Evolutionary conservation across 2,329 filamentous ascomycete species (phyloP).

Genomic region (Ophiosphaerella korrae): DNA sequence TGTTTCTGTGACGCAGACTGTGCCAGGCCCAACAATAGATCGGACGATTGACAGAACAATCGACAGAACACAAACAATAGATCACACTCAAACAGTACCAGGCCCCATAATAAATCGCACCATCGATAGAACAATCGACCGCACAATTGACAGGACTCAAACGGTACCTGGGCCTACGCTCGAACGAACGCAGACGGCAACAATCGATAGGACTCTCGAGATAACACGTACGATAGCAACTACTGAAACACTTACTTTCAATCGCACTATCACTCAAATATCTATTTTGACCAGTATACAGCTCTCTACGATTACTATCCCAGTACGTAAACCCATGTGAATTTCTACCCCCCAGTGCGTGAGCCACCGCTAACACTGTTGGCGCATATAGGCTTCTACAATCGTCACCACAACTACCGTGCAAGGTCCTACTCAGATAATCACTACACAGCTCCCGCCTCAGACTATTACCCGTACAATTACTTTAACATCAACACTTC

Average conservation of each 20-base stretch:
- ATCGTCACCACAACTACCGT: slow-evolving; percentile 23
- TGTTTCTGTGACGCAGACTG: slow-evolving; percentile 11
- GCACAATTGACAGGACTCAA: slow-evolving; percentile 8
- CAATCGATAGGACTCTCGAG: not conserved
- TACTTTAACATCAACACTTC: slow-evolving; percentile 22
- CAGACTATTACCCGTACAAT: slow-evolving; percentile 25
- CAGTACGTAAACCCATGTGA: not conserved
- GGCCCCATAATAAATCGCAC: too few relatives aligned
- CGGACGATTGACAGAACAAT: too few relatives aligned
- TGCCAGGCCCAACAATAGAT: slow-evolving; percentile 19
- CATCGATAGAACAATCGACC: too few relatives aligned
- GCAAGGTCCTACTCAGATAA: slow-evolving; percentile 14
- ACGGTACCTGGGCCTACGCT: slow-evolving; percentile 3
- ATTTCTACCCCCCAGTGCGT: too few relatives aligned
- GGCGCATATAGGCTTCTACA: slow-evolving; percentile 5
- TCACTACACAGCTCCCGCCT: slow-evolving; percentile 20
- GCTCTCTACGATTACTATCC: slow-evolving; percentile 23
- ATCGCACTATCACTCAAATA: slow-evolving; percentile 18
- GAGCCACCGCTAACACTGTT: not conserved
- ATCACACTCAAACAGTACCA: too few relatives aligned
- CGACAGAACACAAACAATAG: too few relatives aligned
- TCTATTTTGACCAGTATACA: slow-evolving; percentile 25
- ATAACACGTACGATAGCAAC: slow-evolving; percentile 6
- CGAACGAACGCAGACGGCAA: too few relatives aligned
- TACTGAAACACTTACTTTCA: slow-evolving; percentile 5